Evolutionary conservation across 306 rosid species (phyloP).

Genomic region (Senna tora): DNA sequence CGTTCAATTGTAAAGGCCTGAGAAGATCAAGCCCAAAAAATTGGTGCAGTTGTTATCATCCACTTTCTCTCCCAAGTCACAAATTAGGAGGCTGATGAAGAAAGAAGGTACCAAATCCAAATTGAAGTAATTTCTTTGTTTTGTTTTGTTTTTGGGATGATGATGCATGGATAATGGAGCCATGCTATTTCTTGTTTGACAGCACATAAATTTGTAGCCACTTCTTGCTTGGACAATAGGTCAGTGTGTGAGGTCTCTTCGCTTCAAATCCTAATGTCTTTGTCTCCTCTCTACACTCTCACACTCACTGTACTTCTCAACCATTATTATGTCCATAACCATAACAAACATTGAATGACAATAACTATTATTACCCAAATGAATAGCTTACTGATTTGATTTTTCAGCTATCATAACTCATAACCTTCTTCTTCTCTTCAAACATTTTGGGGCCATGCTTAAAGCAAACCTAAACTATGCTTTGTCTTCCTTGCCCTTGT

Average conservation of each 20-base stretch:
- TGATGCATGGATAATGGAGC: neutral
- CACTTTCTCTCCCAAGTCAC: neutral
- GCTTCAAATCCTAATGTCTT: conserved; percentile 20
- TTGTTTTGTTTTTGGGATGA: neutral
- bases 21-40: neutral
- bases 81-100: too few relatives aligned
- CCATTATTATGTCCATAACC: conserved; percentile 21
- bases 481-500: neutral
- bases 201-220: conserved; percentile 6
- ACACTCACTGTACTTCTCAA: conserved; percentile 13
- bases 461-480: neutral
- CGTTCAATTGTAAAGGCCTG: neutral
- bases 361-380: neutral
- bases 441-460: conserved; percentile 16
- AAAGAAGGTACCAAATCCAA: neutral
- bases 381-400: neutral
- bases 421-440: conserved; percentile 11
- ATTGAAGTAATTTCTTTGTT: neutral
- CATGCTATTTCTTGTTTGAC: neutral
- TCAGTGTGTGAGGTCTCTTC: conserved; percentile 1
- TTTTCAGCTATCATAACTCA: conserved; percentile 27
- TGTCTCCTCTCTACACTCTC: conserved; percentile 28
- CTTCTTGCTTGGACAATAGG: neutral
- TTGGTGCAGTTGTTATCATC: neutral
- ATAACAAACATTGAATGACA: neutral